Conservation (phyloP, 257 asterid species). For the Asclepias syriaca region DNA sequence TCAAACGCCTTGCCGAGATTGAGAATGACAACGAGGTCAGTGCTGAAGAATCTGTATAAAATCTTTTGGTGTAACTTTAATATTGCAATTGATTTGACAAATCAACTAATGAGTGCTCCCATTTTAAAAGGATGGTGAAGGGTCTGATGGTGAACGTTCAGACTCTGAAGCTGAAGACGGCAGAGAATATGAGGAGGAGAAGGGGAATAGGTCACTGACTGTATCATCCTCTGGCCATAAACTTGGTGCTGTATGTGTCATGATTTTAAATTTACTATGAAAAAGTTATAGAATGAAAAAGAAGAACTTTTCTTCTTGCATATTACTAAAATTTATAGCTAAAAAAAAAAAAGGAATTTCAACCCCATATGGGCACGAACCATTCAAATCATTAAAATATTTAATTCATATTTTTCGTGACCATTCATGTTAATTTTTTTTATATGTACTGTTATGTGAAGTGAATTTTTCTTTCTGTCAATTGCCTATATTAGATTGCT, state of each 20-base stretch:
- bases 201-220: constrained; percentile 24
- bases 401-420: no score
- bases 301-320: no score
- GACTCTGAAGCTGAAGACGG: constrained; percentile 59
- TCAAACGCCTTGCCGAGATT: constrained; percentile 77
- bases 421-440: no score
- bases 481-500: constrained; percentile 26
- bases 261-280: no score
- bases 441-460: no score
- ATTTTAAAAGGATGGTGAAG: constrained; percentile 56
- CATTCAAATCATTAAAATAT: no score
- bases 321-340: no score
- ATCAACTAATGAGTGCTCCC: constrained; percentile 14
- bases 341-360: no score
- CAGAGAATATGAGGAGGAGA: constrained; percentile 47
- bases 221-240: constrained; percentile 44
- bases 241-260: constrained; percentile 66
- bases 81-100: constrained; percentile 8
- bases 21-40: constrained; percentile 53
- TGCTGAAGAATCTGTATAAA: background rate
- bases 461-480: constrained; percentile 8
- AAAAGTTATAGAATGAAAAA: no score
- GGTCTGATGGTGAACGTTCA: constrained; percentile 36
- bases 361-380: no score
- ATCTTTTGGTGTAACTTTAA: background rate